Base-by-base conservation (phyloP, 345 rosid species). In the Salix purpurea region DNA sequence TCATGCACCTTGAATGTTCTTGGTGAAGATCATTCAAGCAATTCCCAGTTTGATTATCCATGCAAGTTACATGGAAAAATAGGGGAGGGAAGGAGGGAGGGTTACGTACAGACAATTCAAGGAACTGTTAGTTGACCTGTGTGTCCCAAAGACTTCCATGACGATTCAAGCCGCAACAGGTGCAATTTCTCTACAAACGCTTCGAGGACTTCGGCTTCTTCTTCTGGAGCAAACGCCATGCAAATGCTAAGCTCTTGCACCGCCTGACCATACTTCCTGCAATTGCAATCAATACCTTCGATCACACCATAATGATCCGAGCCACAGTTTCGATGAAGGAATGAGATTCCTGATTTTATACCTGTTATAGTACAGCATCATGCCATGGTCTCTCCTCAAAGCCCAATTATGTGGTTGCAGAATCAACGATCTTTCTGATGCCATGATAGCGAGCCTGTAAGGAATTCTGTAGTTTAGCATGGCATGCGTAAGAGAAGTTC, bases 181-280 rank as follows among this genome's bases (percentile, higher is more conserved):
- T 94, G 98, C 85, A 94, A 84, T 75, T 87, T 94, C 87, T 89
- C 94, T 30, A 94, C 92, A 80, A 94, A 94, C 8, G 88, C 86
- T 80, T 89, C 88, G 37, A 94, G 80, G 74, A 88, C 52, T 56
- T 85, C 81, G 36, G 84, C 89, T 79, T 94, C 98, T 78, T 92
- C 98, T 72, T 88, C 89, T 0, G 95, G 92, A 0, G 92, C 93
- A 85, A 90, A 92, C 2, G 97, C 98, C 90, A 94, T 88, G 81
- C 93, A 92, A 67, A 94, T 94, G 90, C 98, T 94, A 48, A 94
- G 91, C 87, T 92, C 98, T 85, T 88, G 96, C 75, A 92, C 90
- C 5, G 98, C 98, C 89, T 89, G 84, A 42, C 90, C 91, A 23
- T 85, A 90, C 65, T 90, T 88, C 86, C 98, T 92, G 87, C 65